These are phyloP conservation scores for Pistacia atlantica DNA, from an alignment of 345 rosid genomes.

Conservation along the genomic window DNA sequence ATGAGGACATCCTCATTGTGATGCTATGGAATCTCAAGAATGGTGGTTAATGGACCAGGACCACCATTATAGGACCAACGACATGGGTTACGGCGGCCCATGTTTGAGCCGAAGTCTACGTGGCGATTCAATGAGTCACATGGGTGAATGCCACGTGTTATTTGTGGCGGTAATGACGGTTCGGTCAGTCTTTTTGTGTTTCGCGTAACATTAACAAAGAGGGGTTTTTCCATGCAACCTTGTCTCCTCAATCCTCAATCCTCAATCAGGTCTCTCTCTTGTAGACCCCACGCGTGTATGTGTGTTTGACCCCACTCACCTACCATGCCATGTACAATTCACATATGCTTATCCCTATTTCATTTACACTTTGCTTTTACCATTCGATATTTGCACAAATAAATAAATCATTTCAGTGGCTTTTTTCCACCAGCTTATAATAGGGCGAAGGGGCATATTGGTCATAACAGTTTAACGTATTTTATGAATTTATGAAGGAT, in stretches of 20 bases:
- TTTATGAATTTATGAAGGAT: not conserved
- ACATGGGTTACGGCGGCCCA: conserved; percentile 14
- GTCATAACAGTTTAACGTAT: not conserved
- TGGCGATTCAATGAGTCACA: conserved; percentile 30
- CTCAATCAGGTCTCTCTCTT: conserved; percentile 1
- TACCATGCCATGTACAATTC: not conserved
- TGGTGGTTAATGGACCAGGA: not conserved
- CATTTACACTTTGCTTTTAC: too few species aligned
- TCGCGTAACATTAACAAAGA: conserved; percentile 25
- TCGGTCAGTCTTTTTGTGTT: conserved; percentile 30
- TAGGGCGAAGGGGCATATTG: not conserved
- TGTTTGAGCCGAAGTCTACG: conserved; percentile 7
- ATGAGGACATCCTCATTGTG: not conserved
- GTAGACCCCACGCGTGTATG: conserved; percentile 16
- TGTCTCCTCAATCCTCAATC: conserved; percentile 39
- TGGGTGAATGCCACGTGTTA: conserved; percentile 36
- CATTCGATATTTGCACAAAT: too few species aligned
- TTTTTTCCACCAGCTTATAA: not conserved
- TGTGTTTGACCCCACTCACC: conserved; percentile 7
- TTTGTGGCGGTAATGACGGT: conserved; percentile 39
- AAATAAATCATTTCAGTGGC: not conserved
- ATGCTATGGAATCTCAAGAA: not conserved
- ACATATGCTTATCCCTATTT: too few species aligned
- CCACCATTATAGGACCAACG: conserved; percentile 6
- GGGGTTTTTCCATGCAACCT: conserved; percentile 25